Base-by-base conservation (phyloP, 306 rosid genomes). In the Geum urbanum region DNA sequence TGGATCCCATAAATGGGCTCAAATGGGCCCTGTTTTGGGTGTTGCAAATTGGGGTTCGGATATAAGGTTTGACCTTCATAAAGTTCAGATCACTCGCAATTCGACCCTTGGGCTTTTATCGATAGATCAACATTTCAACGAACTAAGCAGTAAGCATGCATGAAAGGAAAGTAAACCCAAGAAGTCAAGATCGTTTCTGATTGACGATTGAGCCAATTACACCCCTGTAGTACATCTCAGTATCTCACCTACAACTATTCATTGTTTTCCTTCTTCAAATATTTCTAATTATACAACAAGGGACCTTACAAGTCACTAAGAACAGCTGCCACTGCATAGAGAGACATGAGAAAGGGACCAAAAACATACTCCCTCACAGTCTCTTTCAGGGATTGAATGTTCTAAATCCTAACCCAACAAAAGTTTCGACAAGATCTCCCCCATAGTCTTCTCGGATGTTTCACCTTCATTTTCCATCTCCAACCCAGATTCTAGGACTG, bases 371-470 rank as follows among this genome's bases (percentile, higher is more conserved):
- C 57, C 63, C 24, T 32, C n/a, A 60, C 66, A 57, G 43, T 49
- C 13, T 24, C 55, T 22, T 54, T 24, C 44, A n/a, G 32, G 18
- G 4, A 45, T 13, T 14, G 22, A 44, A 66, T 10, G 45, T 57
- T 52, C 5, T 40, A 67, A 45, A 45, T 70, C 76, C 82, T 86
- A 94, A 75, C 89, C 89, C 68, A 86, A 75, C 75, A 94, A 84
- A 77, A 94, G 87, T 44, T 96, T 69, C 0, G 97, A 94, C 75
- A 94, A 83, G 79, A 94, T 94, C 85, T 94, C 96, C 76, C 97
- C 98, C 98, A 94, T 94, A 58, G 96, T 94, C 87, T 85, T 92
- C 83, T 92, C 96, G 15, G 97, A 83, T 79, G 89, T 71, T 71
- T 80, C 85, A 45, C 96, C 89, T 78, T 86, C 92, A 46, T 77